Percentiles rank a stretch among this genome's conserved stretches.
Conservation (phyloP, 176 grass and related monocot species). For the Rhynchospora tenuis region DNA sequence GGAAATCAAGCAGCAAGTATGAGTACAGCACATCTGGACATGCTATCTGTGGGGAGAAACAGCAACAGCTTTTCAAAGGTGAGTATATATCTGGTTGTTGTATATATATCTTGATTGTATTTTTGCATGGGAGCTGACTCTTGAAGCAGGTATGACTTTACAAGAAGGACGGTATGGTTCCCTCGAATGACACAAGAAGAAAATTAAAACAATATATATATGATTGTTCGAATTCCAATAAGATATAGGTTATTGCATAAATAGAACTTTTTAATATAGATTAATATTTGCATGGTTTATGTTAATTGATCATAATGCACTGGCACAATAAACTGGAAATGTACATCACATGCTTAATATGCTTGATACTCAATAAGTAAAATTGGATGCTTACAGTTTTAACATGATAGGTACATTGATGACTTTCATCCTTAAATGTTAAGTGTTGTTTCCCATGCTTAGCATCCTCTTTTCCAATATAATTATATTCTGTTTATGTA, state of each 20-base stretch:
- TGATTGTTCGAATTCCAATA: neutral
- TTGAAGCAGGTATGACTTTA: neutral
- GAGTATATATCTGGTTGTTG: neutral
- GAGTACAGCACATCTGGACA: constrained; percentile 55
- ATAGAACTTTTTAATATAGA: neutral
- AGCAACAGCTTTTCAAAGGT: constrained; percentile 74
- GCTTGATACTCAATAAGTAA: neutral
- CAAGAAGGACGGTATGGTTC: neutral
- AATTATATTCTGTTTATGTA: neutral
- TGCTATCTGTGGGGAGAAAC: constrained; percentile 41
- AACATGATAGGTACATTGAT: neutral
- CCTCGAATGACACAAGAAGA: neutral
- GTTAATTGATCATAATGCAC: neutral
- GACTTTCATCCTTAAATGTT: neutral
- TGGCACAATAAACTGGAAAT: neutral
- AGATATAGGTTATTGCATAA: neutral
- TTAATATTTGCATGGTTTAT: neutral
- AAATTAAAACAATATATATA: neutral
- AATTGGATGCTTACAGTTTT: neutral
- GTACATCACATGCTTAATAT: neutral
- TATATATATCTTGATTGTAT: neutral
- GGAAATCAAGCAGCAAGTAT: constrained; percentile 57
- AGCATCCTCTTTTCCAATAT: neutral
- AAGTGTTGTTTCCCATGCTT: neutral
- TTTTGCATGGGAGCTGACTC: neutral